Evolutionary conservation across 192 early-diverging fungal genomes (phyloP).

Genomic region (Coemansia sp.): DNA sequence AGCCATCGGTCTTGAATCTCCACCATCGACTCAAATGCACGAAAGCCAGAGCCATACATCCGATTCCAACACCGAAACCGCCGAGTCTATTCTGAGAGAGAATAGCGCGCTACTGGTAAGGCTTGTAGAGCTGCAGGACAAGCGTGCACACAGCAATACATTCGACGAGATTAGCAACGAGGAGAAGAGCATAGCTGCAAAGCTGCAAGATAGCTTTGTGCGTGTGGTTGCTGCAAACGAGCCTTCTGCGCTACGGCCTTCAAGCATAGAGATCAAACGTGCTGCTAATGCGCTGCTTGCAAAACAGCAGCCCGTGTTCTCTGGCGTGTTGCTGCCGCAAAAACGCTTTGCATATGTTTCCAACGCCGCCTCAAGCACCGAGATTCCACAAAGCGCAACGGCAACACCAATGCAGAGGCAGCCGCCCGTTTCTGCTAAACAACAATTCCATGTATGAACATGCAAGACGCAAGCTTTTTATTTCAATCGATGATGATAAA

Average conservation of each 20-base stretch:
- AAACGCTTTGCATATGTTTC: slow-evolving; percentile 47
- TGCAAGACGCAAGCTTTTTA: no score
- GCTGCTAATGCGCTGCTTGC: slow-evolving; percentile 28
- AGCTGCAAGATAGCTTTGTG: slow-evolving; percentile 31
- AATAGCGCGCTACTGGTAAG: slow-evolving; percentile 28
- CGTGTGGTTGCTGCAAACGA: slow-evolving; percentile 18
- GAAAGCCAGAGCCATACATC: background rate
- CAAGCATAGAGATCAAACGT: slow-evolving; percentile 32
- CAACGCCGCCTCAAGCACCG: slow-evolving; percentile 21
- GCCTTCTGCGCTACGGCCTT: slow-evolving; percentile 28
- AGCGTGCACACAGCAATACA: slow-evolving; percentile 20
- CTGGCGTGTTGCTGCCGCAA: slow-evolving; percentile 46
- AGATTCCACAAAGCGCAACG: slow-evolving; percentile 33
- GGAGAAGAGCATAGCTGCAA: slow-evolving; percentile 27
- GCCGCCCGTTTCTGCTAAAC: background rate
- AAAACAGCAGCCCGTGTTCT: slow-evolving; percentile 16
- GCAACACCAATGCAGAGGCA: slow-evolving; percentile 37
- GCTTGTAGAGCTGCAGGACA: slow-evolving; percentile 38
- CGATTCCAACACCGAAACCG: slow-evolving; percentile 12
- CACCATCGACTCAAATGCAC: background rate
- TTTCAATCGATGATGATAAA: no score
- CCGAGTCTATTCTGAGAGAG: slow-evolving; percentile 24
- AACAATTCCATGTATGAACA: no score
- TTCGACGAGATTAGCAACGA: slow-evolving; percentile 26
- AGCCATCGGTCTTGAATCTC: slow-evolving; percentile 20